A percentile compares a stretch with the other conserved stretches of the same genome.
These are phyloP conservation scores for Citrus hindsii DNA, from an alignment of 345 rosid species.

Conservation along the genomic window DNA sequence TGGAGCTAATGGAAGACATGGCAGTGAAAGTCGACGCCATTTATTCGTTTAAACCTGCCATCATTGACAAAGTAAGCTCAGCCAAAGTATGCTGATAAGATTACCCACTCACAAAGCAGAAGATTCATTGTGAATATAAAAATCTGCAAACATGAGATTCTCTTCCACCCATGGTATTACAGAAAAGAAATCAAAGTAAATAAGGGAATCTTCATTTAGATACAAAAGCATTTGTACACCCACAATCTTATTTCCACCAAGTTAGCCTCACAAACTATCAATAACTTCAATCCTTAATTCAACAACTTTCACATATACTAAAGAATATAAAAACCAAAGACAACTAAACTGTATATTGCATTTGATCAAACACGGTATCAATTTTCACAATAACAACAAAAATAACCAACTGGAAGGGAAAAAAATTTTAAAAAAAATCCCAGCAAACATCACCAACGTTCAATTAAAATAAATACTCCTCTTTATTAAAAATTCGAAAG, in stretches of 20 bases:
- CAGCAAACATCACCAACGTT: not conserved
- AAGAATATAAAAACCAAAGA: too few species aligned
- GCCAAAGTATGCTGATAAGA: not conserved
- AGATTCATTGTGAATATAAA: not conserved
- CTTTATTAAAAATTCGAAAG: not conserved
- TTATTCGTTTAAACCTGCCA: slow-evolving; percentile 21
- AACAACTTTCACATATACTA: not conserved
- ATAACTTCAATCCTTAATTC: not conserved
- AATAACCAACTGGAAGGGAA: not conserved
- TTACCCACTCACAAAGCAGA: not conserved
- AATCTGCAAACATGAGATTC: too few species aligned
- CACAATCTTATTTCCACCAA: not conserved
- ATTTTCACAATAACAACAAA: not conserved
- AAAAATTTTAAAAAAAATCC: not conserved
- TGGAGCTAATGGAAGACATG: slow-evolving; percentile 64
- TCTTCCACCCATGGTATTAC: not conserved
- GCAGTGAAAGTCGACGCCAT: slow-evolving; percentile 84
- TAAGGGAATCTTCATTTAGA: too few species aligned
- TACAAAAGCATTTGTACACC: not conserved
- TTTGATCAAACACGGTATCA: not conserved
- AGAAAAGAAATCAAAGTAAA: not conserved
- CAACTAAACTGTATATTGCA: not conserved
- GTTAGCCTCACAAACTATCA: not conserved
- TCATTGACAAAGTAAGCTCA: slow-evolving; percentile 1
- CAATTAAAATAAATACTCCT: not conserved